Evolutionary conservation across 805 yeast genomes (phyloP), one percentile per base, ranked within the genome.

Genomic region (Wickerhamomyces chaumierensis): DNA sequence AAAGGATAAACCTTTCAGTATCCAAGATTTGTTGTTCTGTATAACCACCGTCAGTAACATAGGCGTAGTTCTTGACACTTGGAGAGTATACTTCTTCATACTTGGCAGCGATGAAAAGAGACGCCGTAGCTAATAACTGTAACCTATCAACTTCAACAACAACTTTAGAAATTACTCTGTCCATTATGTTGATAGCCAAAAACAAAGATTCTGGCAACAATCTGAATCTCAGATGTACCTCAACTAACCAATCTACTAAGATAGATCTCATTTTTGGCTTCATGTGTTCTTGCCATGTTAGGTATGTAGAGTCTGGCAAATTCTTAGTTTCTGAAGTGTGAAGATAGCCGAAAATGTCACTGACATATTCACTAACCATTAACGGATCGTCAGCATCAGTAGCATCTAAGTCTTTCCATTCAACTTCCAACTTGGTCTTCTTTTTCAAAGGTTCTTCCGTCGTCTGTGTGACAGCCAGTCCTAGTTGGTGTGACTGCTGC

Each of bases 41-140:
- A 52, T 78, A 83, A 3, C 86, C 83, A 35, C 90, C 90, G 57
- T 84, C 95, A 19, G 95, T 84, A 42, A 84, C 84, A 55, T 81
- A 82, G 3, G 95, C 83, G 56, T 84, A 88, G 58, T 84, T 83
- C 42, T 79, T 73, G 23, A 88, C 79, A 28, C 88, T 78, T 11
- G 96, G 96, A 11, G 86, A 70, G 55, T 78, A 81, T 20, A 88
- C 94, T 62, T 88, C 96, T 62, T 88, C 96, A 57, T 82, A 84
- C 60, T 87, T 87, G 14, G 96, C 94, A 32, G 96, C 95, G 43
- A 86, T 81, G 58, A 86, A 84, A 41, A 88, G 62, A 12, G 88
- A 71, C 1, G 95, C 84, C 1, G 92, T 82, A 5, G 95, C 95
- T 39, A 86, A 67, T 44, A 87, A 68, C 63, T 88, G 96, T 36